These are phyloP conservation scores for Austroboletus festivus DNA, from an alignment of 768 basidiomycete genomes.

Conservation along the genomic window DNA sequence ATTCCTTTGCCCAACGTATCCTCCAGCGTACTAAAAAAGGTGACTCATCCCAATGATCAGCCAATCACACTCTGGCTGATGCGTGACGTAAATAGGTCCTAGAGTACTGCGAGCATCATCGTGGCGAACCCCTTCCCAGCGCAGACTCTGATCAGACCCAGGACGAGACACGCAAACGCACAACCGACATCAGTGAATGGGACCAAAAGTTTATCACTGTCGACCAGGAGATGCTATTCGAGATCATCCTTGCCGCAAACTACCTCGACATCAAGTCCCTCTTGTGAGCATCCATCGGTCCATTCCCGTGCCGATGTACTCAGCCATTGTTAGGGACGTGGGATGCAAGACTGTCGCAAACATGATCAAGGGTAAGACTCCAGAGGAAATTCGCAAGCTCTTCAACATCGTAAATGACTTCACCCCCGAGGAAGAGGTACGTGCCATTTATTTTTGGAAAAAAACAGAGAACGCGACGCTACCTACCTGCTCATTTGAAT, in stretches of 20 bases:
- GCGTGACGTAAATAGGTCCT: slow-evolving; percentile 61
- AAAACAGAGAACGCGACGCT: neutral
- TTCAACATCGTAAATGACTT: slow-evolving; percentile 99
- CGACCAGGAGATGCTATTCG: slow-evolving; percentile 99
- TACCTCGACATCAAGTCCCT: slow-evolving; percentile 99
- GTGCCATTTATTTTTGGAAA: slow-evolving; percentile 16
- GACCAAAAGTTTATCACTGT: slow-evolving; percentile 98
- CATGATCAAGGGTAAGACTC: slow-evolving; percentile 99
- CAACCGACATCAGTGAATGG: slow-evolving; percentile 99
- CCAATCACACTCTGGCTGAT: slow-evolving; percentile 5
- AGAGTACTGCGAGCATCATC: slow-evolving; percentile 99
- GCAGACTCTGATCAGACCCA: slow-evolving; percentile 76
- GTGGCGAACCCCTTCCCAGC: slow-evolving; percentile 91
- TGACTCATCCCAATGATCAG: slow-evolving; percentile 26
- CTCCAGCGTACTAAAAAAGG: slow-evolving; percentile 91
- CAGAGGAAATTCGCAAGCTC: slow-evolving; percentile 97
- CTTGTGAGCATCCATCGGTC: slow-evolving; percentile 54
- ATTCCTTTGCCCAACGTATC: slow-evolving; percentile 95
- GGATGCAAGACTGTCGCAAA: slow-evolving; percentile 99
- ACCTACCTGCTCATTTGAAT: slow-evolving; percentile 12
- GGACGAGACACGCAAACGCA: slow-evolving; percentile 95
- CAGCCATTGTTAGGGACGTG: slow-evolving; percentile 64
- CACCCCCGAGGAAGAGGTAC: slow-evolving; percentile 97
- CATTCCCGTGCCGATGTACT: slow-evolving; percentile 1
- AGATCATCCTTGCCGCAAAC: slow-evolving; percentile 99